A percentile compares a stretch with the other conserved stretches of the same genome.
Conservation (phyloP, 1,284 basidiomycete species). For the Sanghuangporus sanghuang region DNA sequence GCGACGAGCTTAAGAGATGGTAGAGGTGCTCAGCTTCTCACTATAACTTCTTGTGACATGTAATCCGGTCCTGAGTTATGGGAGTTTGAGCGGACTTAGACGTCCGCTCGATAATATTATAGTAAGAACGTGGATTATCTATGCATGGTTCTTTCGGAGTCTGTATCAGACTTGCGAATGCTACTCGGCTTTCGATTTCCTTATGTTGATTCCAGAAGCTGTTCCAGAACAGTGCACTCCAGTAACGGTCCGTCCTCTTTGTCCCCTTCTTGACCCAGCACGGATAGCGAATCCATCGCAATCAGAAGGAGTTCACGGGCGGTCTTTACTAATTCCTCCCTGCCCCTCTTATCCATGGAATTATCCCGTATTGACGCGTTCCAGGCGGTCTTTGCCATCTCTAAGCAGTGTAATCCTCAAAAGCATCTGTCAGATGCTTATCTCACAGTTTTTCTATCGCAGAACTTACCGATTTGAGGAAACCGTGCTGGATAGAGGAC, state of each 20-base stretch:
- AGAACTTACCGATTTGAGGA: slow-evolving; percentile 64
- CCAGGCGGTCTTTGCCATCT: slow-evolving; percentile 71
- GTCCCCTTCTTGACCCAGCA: slow-evolving; percentile 19
- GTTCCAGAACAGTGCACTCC: slow-evolving; percentile 2
- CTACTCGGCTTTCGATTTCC: not conserved
- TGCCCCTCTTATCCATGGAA: not conserved
- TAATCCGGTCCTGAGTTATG: not conserved
- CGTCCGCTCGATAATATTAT: not conserved
- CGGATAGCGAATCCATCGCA: slow-evolving; percentile 7
- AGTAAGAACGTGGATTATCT: not conserved
- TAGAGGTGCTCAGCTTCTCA: not conserved
- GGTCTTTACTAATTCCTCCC: not conserved
- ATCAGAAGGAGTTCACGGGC: slow-evolving; percentile 4
- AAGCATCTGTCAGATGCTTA: not conserved
- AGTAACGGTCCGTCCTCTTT: slow-evolving; percentile 38
- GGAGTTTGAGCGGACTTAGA: not conserved
- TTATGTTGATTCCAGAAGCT: slow-evolving; percentile 25
- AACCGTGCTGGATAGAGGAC: slow-evolving; percentile 67
- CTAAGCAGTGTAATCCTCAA: slow-evolving; percentile 66
- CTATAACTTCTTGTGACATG: not conserved
- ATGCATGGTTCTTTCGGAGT: no score
- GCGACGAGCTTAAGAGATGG: not conserved
- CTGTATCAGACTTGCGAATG: not conserved
- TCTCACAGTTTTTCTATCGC: not conserved
- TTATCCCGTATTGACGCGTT: slow-evolving; percentile 41